These are phyloP conservation scores for Hydrangea macrophylla DNA, from an alignment of 148 eudicot species.

Conservation along the genomic window DNA sequence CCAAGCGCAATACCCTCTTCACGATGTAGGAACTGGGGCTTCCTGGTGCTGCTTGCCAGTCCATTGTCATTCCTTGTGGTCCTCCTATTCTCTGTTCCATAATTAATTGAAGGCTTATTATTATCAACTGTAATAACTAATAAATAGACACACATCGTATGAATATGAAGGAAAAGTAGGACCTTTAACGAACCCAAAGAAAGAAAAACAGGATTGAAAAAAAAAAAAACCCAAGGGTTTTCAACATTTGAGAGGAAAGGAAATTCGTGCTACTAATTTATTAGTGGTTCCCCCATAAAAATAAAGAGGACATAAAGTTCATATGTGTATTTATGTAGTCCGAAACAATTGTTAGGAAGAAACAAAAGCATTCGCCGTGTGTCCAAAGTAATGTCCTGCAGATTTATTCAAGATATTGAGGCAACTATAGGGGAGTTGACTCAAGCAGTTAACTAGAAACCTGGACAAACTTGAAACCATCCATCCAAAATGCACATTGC, in stretches of 20 bases:
- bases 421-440: background rate
- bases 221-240: background rate
- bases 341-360: background rate
- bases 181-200: background rate
- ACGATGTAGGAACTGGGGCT: constrained; percentile 33
- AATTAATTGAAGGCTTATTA: background rate
- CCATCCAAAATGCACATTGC: background rate
- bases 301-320: too few species aligned
- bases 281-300: background rate
- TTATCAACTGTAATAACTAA: background rate
- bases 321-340: too few species aligned
- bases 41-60: constrained; percentile 46
- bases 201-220: background rate
- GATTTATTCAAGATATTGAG: background rate
- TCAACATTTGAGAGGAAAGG: background rate
- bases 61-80: constrained; percentile 33
- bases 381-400: background rate
- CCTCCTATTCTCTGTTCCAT: constrained; percentile 32
- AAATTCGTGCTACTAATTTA: background rate
- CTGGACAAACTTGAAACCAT: background rate
- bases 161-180: background rate
- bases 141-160: background rate
- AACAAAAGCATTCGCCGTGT: background rate
- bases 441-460: background rate
- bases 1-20: constrained; percentile 44